phyloP scores from a whole-genome alignment of 192 early-diverging fungal species.

The Lobulomyces angularis region DNA sequence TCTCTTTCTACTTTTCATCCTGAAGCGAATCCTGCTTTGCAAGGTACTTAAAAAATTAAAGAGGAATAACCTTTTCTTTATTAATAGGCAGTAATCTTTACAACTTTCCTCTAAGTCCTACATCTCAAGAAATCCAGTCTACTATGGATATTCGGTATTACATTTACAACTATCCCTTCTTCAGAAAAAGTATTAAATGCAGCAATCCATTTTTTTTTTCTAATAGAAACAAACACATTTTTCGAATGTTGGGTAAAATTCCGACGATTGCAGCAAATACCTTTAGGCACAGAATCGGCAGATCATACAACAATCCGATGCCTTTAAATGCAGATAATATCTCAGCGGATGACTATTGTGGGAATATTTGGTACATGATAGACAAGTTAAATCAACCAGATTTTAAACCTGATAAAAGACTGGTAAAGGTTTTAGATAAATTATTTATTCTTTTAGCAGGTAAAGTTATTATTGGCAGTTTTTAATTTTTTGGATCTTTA shows the following conservation, averaged over 20 bases:
- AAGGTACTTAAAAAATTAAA: too few species aligned
- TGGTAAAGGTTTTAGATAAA: constrained; percentile 29
- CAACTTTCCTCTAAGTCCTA: too few species aligned
- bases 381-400: constrained; percentile 33
- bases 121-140: too few species aligned
- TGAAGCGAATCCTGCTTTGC: constrained; percentile 53
- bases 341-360: too few species aligned
- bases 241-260: constrained; percentile 49
- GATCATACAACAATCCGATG: constrained; percentile 33
- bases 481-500: background rate
- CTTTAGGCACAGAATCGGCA: constrained; percentile 48
- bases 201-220: too few species aligned
- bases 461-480: constrained; percentile 5
- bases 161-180: too few species aligned
- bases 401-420: constrained; percentile 25
- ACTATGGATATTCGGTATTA: too few species aligned
- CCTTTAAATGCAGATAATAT: too few species aligned
- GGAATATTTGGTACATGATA: constrained; percentile 37
- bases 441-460: constrained; percentile 39
- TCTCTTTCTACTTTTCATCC: constrained; percentile 55
- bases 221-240: constrained; percentile 38
- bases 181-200: too few species aligned
- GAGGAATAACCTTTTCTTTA: too few species aligned
- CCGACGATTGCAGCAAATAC: constrained; percentile 48
- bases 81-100: too few species aligned